Evolutionary conservation across 805 yeast genomes (phyloP).

Genomic region (Candida schatavii): DNA sequence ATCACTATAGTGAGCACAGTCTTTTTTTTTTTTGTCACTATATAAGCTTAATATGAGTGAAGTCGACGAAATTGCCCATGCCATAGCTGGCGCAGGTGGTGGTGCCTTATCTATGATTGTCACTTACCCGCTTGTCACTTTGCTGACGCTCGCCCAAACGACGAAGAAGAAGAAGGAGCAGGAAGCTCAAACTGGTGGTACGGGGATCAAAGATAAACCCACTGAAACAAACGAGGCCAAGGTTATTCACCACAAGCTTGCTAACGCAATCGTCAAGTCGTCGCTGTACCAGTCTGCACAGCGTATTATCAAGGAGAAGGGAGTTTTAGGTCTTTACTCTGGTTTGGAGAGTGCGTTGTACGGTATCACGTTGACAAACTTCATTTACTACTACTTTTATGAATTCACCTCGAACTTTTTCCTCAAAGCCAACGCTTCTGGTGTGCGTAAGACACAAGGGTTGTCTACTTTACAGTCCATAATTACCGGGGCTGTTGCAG

Average conservation of each 20-base stretch:
- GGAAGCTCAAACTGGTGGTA: constrained; percentile 11
- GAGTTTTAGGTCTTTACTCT: constrained; percentile 68
- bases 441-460: constrained; percentile 31
- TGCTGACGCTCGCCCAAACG: constrained; percentile 89
- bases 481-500: constrained; percentile 80
- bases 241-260: constrained; percentile 13
- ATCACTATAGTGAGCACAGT: too few species aligned
- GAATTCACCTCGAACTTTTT: constrained; percentile 60
- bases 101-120: constrained; percentile 85
- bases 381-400: constrained; percentile 87
- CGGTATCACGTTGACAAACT: constrained; percentile 84
- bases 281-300: constrained; percentile 26
- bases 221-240: constrained; percentile 8
- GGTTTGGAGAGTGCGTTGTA: constrained; percentile 86
- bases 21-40: too few species aligned
- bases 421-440: constrained; percentile 29
- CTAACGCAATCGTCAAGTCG: constrained; percentile 12
- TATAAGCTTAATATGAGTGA: constrained; percentile 24
- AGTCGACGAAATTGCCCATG: constrained; percentile 67
- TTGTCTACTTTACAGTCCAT: constrained; percentile 66
- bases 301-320: constrained; percentile 54
- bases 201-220: constrained; percentile 5
- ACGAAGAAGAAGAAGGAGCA: constrained; percentile 27
- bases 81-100: constrained; percentile 92
- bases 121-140: constrained; percentile 85